Conservation (phyloP, 2,329 filamentous ascomycete genomes). For the Coniochaeta sp. region DNA sequence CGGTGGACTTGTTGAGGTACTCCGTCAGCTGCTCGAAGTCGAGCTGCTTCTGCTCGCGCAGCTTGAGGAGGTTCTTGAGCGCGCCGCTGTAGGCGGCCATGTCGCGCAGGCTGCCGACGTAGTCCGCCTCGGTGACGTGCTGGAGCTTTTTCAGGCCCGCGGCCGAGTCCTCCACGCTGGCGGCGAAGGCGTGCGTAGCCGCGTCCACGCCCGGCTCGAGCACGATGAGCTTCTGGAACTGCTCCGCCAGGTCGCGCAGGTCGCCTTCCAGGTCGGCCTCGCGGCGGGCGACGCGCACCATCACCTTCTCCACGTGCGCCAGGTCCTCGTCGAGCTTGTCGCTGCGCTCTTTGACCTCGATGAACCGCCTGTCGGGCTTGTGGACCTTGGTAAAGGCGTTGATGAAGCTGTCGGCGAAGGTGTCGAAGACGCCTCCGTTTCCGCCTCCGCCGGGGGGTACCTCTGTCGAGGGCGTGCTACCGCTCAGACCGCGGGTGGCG, state of each 20-base stretch:
- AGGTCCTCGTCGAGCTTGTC: constrained; percentile 94
- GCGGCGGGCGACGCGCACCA: constrained; percentile 79
- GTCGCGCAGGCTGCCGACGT: constrained; percentile 84
- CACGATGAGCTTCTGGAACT: constrained; percentile 88
- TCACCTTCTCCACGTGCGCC: constrained; percentile 89
- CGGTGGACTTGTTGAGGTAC: constrained; percentile 84
- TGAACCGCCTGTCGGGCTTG: constrained; percentile 89
- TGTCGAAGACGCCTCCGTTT: constrained; percentile 77
- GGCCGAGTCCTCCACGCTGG: constrained; percentile 77
- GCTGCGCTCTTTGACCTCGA: constrained; percentile 86
- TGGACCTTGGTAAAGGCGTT: constrained; percentile 97
- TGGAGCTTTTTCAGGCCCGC: constrained; percentile 72
- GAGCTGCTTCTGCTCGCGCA: constrained; percentile 93
- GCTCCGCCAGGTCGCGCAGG: constrained; percentile 81
- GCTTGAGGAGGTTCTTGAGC: constrained; percentile 81
- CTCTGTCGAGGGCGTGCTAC: constrained; percentile 21
- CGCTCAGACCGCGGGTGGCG: constrained; percentile 52
- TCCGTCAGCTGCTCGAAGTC: constrained; percentile 95
- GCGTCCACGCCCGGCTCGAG: constrained; percentile 83
- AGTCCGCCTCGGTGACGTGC: constrained; percentile 91
- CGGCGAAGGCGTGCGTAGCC: constrained; percentile 78
- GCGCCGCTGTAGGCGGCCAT: constrained; percentile 93
- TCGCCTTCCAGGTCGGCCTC: constrained; percentile 84
- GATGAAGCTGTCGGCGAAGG: constrained; percentile 91
- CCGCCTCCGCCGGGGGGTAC: constrained; percentile 33